These are phyloP conservation scores for Backusella psychrophila DNA, from an alignment of 192 early-diverging fungal genomes.

Conservation along the genomic window DNA sequence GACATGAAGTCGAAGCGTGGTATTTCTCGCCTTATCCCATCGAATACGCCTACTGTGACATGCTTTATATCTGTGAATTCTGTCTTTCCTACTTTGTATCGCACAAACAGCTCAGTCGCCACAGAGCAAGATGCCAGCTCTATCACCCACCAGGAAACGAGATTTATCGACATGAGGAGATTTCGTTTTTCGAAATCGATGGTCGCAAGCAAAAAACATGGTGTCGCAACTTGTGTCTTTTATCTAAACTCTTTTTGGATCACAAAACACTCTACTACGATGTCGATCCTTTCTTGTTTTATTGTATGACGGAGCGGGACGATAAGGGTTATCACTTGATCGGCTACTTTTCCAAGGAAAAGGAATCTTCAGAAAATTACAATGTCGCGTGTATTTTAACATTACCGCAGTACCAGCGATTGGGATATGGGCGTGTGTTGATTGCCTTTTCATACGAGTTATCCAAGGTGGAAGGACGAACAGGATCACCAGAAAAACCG, in stretches of 20 bases:
- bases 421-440: constrained; percentile 91
- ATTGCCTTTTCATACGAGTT: constrained; percentile 98
- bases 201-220: constrained; percentile 90
- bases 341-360: constrained; percentile 99
- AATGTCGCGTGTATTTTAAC: constrained; percentile 99
- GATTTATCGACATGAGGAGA: constrained; percentile 89
- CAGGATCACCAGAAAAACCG: constrained; percentile 97
- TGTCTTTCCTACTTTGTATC: constrained; percentile 85
- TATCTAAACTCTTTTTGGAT: constrained; percentile 97
- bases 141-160: constrained; percentile 98
- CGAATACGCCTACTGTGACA: constrained; percentile 76
- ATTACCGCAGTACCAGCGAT: constrained; percentile 94
- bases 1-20: constrained; percentile 93
- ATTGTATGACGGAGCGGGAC: constrained; percentile 90
- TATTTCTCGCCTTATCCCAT: constrained; percentile 98
- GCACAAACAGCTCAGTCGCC: constrained; percentile 72
- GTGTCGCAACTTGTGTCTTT: constrained; percentile 92
- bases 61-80: constrained; percentile 94
- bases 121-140: constrained; percentile 85
- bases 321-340: constrained; percentile 86
- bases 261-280: constrained; percentile 99
- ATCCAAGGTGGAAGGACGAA: constrained; percentile 88
- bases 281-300: constrained; percentile 98
- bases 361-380: constrained; percentile 94
- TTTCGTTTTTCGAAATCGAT: constrained; percentile 99